Base-by-base conservation (phyloP, 2,329 filamentous ascomycete species). In the Chrysoporthe puriensis region DNA sequence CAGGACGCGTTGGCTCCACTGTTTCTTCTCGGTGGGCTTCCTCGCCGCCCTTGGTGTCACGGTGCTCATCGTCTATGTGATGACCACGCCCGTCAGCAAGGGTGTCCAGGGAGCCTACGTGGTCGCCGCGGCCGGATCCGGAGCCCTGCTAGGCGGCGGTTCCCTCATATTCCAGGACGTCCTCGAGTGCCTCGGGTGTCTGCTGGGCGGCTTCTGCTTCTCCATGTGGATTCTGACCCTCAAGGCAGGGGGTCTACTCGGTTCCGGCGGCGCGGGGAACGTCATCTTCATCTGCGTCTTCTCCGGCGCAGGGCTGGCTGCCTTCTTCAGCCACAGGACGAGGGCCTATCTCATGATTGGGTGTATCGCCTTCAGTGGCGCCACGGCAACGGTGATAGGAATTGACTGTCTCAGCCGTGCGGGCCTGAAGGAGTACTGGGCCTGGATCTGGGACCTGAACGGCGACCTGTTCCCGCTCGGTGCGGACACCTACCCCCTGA, bases 351-450 rank as follows among this genome's bases (percentile, higher is more conserved):
- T 89, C 1, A 80, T 97, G 61, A 95, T 97, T 48, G 82, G 82
- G 14, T 88, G 87, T 60, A 93, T 93, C 14, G 88, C 94, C 0
- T 96, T 97, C 75, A 85, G 88, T 4, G 95, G 95, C 8, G 90
- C 93, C 3, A 97, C 93, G 0, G 88, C 88, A 3, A 84, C 91
- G 0, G 86, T 97, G 16, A 79, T 98, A 2, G 95, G 95, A 2
- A 91, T 98, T 67, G 95, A 98, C 77, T 97, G 93, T 78, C 96
- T 95, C 73, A 95, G 90, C 74, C 85, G 89, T 70, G 93, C 94
- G n/a, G 95, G 95, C 0, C 81, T 97, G 73, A 97, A 97, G 77
- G 95, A 98, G 77, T 97, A 97, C 73, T 98, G 95, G 95, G 86
- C 93, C 6, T 98, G 96, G 76, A 84, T 97, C 48, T 98, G 95